phyloP scores from a whole-genome alignment of 1,284 basidiomycete species.

The Leccinum brunneo-olivaceum region DNA sequence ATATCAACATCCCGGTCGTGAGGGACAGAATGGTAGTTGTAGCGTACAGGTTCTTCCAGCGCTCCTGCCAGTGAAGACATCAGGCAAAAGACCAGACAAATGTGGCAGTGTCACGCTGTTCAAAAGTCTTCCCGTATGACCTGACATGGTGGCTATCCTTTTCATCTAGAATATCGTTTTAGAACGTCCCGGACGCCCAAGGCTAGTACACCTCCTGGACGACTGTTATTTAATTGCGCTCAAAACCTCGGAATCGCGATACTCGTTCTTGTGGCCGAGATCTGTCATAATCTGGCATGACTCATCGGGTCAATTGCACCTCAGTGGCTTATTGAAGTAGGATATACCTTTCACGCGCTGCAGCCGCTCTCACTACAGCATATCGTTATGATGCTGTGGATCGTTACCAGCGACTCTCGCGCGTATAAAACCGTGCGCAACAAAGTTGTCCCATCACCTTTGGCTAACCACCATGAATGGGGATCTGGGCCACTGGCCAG shows the following conservation, averaged over 20 bases:
- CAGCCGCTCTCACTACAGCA: background rate
- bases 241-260: slow-evolving; percentile 18
- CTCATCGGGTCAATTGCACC: too few species aligned
- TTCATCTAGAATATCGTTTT: slow-evolving; percentile 24
- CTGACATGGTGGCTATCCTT: slow-evolving; percentile 16
- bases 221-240: background rate
- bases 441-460: background rate
- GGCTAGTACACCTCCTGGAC: slow-evolving; percentile 1
- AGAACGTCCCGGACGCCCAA: slow-evolving; percentile 2
- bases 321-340: too few species aligned
- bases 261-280: slow-evolving; percentile 15
- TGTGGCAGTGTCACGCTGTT: slow-evolving; percentile 9
- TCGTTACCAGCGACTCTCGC: background rate
- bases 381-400: slow-evolving; percentile 28
- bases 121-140: too few species aligned
- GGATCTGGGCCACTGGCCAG: slow-evolving; percentile 8
- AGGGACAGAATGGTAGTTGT: slow-evolving; percentile 11
- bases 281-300: slow-evolving; percentile 4
- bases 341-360: background rate
- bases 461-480: slow-evolving; percentile 12
- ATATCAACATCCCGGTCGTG: slow-evolving; percentile 39
- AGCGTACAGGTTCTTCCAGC: slow-evolving; percentile 27
- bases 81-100: slow-evolving; percentile 7
- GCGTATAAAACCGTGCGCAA: slow-evolving; percentile 14
- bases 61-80: slow-evolving; percentile 41